These are phyloP conservation scores for Melocanna baccifera DNA, from an alignment of 176 grass and related monocot genomes.

Conservation along the genomic window DNA sequence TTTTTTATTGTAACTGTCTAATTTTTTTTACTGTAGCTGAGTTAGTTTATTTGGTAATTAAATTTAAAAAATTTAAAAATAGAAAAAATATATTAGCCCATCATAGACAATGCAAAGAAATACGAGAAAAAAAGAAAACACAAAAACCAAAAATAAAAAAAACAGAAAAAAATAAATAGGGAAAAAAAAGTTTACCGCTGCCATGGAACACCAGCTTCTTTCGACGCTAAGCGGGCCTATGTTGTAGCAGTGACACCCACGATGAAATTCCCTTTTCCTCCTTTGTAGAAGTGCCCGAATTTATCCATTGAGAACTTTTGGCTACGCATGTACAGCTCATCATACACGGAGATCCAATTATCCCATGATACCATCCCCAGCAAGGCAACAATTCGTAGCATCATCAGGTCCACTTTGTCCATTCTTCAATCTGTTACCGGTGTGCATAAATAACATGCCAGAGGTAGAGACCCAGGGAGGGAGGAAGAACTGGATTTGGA, in stretches of 20 bases:
- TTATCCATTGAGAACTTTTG: not conserved
- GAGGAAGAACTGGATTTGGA: not conserved
- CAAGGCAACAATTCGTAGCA: not conserved
- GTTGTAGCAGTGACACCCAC: not conserved
- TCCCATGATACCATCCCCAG: not conserved
- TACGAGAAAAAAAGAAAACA: too few relatives aligned
- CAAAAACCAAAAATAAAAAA: too few relatives aligned
- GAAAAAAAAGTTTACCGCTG: too few relatives aligned
- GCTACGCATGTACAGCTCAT: not conserved
- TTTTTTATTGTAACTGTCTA: too few relatives aligned
- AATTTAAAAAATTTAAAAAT: too few relatives aligned
- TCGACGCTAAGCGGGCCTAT: too few relatives aligned
- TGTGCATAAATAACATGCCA: not conserved
- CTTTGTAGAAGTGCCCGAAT: not conserved
- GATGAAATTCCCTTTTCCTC: not conserved
- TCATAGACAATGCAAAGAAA: too few relatives aligned
- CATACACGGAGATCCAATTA: not conserved
- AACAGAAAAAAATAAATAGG: too few relatives aligned
- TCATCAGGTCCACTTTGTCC: slow-evolving; percentile 6
- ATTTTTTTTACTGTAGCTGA: too few relatives aligned
- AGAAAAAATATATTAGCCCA: too few relatives aligned
- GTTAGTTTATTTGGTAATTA: too few relatives aligned
- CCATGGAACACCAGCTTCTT: too few relatives aligned
- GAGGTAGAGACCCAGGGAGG: not conserved
- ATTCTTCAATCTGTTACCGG: not conserved